Conservation (phyloP, 176 grass and related monocot genomes). For the Paspalum notatum region DNA sequence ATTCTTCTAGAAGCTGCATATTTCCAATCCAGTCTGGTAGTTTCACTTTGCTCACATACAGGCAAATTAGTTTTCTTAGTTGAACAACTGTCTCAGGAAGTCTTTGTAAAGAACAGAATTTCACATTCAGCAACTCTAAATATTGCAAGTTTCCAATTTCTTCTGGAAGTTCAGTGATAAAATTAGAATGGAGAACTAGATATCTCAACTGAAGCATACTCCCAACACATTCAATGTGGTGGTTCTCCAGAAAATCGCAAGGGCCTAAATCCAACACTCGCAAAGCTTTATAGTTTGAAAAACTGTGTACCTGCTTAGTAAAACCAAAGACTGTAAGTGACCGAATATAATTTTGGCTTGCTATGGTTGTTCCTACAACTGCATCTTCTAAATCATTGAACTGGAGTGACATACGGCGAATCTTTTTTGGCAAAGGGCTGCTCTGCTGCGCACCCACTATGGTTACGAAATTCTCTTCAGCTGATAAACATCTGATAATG, state of each 20-base stretch:
- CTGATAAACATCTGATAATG: constrained; percentile 20
- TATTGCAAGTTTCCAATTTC: constrained; percentile 16
- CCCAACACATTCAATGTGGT: constrained; percentile 15
- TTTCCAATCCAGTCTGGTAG: constrained; percentile 5
- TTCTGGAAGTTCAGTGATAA: constrained; percentile 4
- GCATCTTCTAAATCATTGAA: not conserved
- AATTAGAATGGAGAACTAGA: not conserved
- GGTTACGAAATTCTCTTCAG: constrained; percentile 29
- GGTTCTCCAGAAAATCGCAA: not conserved
- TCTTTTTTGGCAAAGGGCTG: not conserved
- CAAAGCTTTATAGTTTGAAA: not conserved
- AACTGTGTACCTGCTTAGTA: not conserved
- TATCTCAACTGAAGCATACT: constrained; percentile 21
- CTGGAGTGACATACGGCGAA: not conserved
- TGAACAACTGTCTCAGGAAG: not conserved
- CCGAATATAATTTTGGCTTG: not conserved
- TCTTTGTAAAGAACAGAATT: not conserved
- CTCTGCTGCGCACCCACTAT: not conserved
- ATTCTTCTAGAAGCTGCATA: constrained; percentile 9
- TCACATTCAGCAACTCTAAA: constrained; percentile 8
- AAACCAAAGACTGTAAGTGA: not conserved
- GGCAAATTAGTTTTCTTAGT: not conserved
- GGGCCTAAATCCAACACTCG: not conserved
- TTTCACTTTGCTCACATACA: constrained; percentile 4
- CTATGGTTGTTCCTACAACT: not conserved